Evolutionary conservation across 164 flowering plant species (phyloP).

Genomic region (Pachysandra terminalis): DNA sequence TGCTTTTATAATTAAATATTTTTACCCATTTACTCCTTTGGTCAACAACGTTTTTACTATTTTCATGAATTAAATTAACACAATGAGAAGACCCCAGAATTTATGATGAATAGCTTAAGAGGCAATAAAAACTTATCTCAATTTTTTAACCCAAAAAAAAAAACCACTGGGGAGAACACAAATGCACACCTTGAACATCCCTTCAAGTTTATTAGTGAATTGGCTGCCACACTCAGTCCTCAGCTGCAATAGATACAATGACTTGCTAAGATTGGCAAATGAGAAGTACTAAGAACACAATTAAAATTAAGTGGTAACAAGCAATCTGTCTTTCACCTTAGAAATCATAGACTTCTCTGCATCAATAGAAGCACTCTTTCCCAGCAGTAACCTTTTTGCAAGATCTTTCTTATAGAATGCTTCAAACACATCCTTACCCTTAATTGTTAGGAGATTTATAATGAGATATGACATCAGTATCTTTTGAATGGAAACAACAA

Average conservation of each 20-base stretch:
- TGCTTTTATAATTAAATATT: too few relatives aligned
- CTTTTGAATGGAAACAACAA: neutral
- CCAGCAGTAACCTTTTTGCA: conserved; percentile 87
- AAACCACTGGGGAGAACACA: neutral
- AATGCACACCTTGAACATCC: conserved; percentile 90
- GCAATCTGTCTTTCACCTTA: conserved; percentile 48
- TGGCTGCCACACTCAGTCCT: conserved; percentile 99
- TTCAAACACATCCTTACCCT: conserved; percentile 99
- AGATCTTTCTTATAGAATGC: conserved; percentile 99
- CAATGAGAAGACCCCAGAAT: too few relatives aligned
- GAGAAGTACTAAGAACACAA: neutral
- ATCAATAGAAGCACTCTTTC: conserved; percentile 99
- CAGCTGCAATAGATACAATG: conserved; percentile 49
- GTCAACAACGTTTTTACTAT: too few relatives aligned
- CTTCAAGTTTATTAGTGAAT: conserved; percentile 98
- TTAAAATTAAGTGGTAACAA: neutral
- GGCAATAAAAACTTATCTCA: neutral
- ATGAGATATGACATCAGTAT: conserved; percentile 2
- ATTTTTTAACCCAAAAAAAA: neutral
- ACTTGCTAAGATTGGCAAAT: conserved; percentile 5
- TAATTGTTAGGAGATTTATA: conserved; percentile 6
- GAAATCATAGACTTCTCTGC: conserved; percentile 99
- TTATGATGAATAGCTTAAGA: neutral
- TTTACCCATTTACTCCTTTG: too few relatives aligned
- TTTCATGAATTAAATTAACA: too few relatives aligned